Evolutionary conservation across 2,329 filamentous ascomycete species (phyloP).

Genomic region (Colletotrichum agaves): DNA sequence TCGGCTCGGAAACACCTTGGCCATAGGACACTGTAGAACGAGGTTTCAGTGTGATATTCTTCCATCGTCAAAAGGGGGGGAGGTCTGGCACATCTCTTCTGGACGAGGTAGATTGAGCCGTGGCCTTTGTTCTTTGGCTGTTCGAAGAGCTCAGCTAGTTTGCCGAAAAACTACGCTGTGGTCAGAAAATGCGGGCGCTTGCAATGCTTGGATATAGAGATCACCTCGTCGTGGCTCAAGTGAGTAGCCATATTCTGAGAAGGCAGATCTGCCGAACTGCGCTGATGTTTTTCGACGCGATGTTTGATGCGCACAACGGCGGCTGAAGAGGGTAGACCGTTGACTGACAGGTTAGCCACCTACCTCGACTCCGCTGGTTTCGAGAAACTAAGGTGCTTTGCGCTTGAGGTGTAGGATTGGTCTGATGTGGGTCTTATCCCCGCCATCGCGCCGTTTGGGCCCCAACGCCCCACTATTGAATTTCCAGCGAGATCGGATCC

Average conservation of each 20-base stretch:
- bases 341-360: too few relatives aligned
- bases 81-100: conserved; percentile 75
- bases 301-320: background rate
- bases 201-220: background rate
- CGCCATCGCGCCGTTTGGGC: too few relatives aligned
- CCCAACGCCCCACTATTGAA: too few relatives aligned
- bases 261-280: background rate
- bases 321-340: background rate
- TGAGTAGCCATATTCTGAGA: conserved; percentile 53
- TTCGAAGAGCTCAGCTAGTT: conserved; percentile 75
- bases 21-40: conserved; percentile 53
- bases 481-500: too few relatives aligned
- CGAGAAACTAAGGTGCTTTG: too few relatives aligned
- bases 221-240: conserved; percentile 71
- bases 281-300: background rate
- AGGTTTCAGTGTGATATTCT: background rate
- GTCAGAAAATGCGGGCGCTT: background rate
- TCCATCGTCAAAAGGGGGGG: background rate
- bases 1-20: conserved; percentile 55
- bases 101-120: conserved; percentile 78
- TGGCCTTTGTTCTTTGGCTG: conserved; percentile 74
- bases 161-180: conserved; percentile 73
- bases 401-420: too few relatives aligned
- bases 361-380: too few relatives aligned
- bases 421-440: too few relatives aligned